Evolutionary conservation across 2,329 filamentous ascomycete species (phyloP).

Genomic region (Hypoxylon sp.): DNA sequence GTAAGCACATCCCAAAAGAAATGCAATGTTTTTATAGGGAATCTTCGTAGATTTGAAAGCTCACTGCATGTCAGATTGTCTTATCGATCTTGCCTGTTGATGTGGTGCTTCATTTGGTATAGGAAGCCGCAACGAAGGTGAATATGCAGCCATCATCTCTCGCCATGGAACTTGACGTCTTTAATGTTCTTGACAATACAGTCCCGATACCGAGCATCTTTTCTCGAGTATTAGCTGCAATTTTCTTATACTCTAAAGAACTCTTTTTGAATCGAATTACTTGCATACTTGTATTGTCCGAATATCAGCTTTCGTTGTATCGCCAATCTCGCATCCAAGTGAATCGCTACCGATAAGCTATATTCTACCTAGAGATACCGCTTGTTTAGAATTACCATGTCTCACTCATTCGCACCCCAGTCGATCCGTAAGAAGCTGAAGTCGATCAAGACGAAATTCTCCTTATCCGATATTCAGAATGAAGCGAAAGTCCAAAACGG

Average conservation of each 20-base stretch:
- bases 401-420: conserved; percentile 1
- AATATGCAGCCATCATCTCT: not conserved
- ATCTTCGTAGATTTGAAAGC: not conserved
- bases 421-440: conserved; percentile 23
- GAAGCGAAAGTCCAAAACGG: not conserved
- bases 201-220: not conserved
- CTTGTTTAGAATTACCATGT: too few relatives aligned
- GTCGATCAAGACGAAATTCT: conserved; percentile 3
- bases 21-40: conserved; percentile 2
- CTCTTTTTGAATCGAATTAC: not conserved
- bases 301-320: not conserved
- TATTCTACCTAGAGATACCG: too few relatives aligned
- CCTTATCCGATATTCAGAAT: too few relatives aligned
- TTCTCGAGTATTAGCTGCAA: conserved; percentile 2
- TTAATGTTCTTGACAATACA: not conserved
- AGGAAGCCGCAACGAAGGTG: conserved; percentile 7
- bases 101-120: not conserved
- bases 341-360: too few relatives aligned
- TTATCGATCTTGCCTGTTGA: conserved; percentile 14
- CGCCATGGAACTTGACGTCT: conserved; percentile 1
- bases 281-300: conserved; percentile 8
- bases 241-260: not conserved
- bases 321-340: not conserved
- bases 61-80: not conserved
- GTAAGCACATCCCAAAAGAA: not conserved